Evolutionary conservation across 495 filamentous ascomycete species (phyloP), one percentile per base, ranked within the genome.

Genomic region (Tuber borchii): DNA sequence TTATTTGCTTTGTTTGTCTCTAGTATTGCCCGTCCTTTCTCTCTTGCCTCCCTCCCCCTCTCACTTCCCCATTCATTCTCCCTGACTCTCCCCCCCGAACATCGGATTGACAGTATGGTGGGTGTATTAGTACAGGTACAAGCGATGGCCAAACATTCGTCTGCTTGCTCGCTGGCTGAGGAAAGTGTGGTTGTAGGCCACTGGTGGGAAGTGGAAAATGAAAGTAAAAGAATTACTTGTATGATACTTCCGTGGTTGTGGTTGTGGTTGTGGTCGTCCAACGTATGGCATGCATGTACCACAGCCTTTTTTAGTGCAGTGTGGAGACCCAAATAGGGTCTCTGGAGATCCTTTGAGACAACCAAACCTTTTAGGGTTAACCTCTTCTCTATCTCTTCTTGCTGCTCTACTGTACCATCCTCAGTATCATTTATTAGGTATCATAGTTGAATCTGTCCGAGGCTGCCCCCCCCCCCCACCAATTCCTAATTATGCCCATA

Each of bases 1-100:
- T 74, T 77, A 65, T 77, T 65, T 65, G 56, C 56, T 65, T 65
- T 65, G 26, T 65, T 65, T 65, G 56, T 65, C n/a, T 26, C 56
- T 31, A 12, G n/a, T 65, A n/a, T 31, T 31, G n/a, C n/a, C 56
- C 10, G 26, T 65, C 56, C n/a, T 26, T 61, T 65, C 56, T 17
- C 2, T 65, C n/a, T 56, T 14, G 9, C 22, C 22, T 12, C 22
- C 48, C 22, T 8, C 22, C 9, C 51, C n/a, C 12, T 10, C 51
- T 19, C 22, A 10, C 22, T 3, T 56, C 10, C 48, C 22, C 9
- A 56, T n/a, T 12, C 48, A 56, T n/a, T 31, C 26, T 14, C 56
- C 56, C n/a, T 17, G 0, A 26, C 56, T 31, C 56, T 12, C 48
- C 48, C 56, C 14, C 45, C 45, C 45, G 12, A 12, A 65, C 12